A percentile compares a stretch with the other conserved stretches of the same genome.
Evolutionary conservation across 208 protist genomes (phyloP).

Genomic region (Angomonas ambiguus): DNA sequence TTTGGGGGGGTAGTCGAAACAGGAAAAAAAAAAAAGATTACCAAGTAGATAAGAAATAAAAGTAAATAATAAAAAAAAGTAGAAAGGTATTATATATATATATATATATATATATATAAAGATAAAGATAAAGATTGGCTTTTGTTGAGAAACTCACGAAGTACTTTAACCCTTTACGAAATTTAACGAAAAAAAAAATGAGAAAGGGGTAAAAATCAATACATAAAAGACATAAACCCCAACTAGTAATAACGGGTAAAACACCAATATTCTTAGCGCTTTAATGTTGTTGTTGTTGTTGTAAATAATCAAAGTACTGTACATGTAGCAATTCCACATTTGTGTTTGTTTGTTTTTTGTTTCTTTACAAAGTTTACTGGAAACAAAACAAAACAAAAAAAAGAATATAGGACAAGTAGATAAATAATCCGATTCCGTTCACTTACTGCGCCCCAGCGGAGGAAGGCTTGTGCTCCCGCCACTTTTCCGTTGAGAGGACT

Average conservation of each 20-base stretch:
- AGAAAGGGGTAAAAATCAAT: background rate
- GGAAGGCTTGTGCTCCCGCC: slow-evolving; percentile 2
- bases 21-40: slow-evolving; percentile 12
- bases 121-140: slow-evolving; percentile 1
- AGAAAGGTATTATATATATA: too few relatives aligned
- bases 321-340: too few relatives aligned
- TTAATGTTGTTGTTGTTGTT: too few relatives aligned
- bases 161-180: background rate
- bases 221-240: background rate
- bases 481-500: background rate
- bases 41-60: background rate
- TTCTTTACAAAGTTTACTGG: background rate
- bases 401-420: slow-evolving; percentile 17
- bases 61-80: slow-evolving; percentile 7
- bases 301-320: background rate
- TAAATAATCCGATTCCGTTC: background rate
- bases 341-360: too few relatives aligned
- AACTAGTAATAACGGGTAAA: background rate
- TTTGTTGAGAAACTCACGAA: background rate
- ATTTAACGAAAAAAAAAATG: background rate
- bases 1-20: slow-evolving; percentile 1
- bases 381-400: slow-evolving; percentile 2
- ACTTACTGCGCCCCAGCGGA: background rate
- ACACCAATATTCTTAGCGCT: too few relatives aligned
- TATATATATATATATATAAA: slow-evolving; percentile 9